phyloP scores from a whole-genome alignment of 345 rosid genomes.

The Ceriops zippeliana region DNA sequence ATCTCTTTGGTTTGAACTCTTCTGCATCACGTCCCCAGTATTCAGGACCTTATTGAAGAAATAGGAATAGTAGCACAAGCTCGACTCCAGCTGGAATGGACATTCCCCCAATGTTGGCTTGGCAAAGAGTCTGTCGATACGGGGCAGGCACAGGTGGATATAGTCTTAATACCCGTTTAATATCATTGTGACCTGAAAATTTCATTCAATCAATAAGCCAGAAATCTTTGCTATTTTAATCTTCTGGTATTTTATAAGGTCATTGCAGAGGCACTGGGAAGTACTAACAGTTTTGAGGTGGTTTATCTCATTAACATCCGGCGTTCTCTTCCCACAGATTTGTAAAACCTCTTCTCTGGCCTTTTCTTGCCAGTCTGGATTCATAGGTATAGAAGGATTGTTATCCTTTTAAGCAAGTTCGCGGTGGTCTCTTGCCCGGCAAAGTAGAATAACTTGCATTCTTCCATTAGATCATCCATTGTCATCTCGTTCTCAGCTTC shows the following conservation, averaged over 20 bases:
- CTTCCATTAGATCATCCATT: slow-evolving; percentile 17
- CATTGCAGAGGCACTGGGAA: no score
- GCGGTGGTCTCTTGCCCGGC: background rate
- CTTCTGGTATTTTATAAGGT: no score
- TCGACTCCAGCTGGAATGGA: slow-evolving; percentile 4
- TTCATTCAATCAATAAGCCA: background rate
- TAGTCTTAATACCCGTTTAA: slow-evolving; percentile 7
- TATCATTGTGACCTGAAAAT: slow-evolving; percentile 4
- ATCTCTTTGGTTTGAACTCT: slow-evolving; percentile 14
- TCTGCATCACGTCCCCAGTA: background rate
- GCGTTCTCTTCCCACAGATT: slow-evolving; percentile 17
- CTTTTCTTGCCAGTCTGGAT: slow-evolving; percentile 31
- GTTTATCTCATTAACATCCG: slow-evolving; percentile 11
- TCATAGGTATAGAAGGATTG: slow-evolving; percentile 20
- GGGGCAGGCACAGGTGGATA: background rate
- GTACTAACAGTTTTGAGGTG: slow-evolving; percentile 27
- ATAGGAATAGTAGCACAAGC: background rate
- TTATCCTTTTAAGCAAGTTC: background rate
- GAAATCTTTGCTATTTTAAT: no score
- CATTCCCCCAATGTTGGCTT: slow-evolving; percentile 9
- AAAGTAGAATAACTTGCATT: slow-evolving; percentile 14
- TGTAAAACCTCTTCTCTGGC: slow-evolving; percentile 29
- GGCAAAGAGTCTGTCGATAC: background rate
- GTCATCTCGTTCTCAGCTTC: slow-evolving; percentile 4
- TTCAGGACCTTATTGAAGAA: slow-evolving; percentile 3